phyloP scores from a whole-genome alignment of 768 basidiomycete genomes.

The Leccinum incarnatum region DNA sequence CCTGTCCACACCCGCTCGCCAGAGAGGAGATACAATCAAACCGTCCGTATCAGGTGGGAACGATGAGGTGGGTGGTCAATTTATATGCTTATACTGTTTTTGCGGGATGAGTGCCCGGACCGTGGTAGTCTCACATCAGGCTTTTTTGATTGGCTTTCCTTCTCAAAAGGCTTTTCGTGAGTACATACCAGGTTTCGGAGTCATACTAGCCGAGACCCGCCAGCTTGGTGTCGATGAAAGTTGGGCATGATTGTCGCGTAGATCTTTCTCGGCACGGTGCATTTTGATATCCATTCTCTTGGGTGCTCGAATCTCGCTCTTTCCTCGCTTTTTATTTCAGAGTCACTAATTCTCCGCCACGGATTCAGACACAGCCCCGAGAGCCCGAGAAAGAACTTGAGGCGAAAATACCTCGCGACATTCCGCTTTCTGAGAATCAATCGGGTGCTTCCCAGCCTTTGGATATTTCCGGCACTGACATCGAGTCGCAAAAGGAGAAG shows the following conservation, averaged over 20 bases:
- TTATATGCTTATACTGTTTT: background rate
- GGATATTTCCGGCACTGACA: background rate
- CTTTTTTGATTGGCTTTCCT: background rate
- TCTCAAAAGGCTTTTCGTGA: background rate
- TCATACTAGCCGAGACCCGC: background rate
- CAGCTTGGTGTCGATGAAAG: background rate
- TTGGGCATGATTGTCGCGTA: background rate
- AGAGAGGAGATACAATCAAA: constrained; percentile 21
- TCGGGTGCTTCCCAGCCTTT: background rate
- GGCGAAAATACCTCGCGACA: background rate
- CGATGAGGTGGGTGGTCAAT: constrained; percentile 14
- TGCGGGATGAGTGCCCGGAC: background rate
- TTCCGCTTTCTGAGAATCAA: background rate
- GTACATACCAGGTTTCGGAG: background rate
- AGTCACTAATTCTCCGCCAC: constrained; percentile 7
- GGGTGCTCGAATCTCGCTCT: background rate
- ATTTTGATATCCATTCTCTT: background rate
- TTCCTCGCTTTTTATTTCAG: background rate
- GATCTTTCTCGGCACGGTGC: background rate
- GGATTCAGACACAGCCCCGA: constrained; percentile 3
- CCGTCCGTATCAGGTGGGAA: background rate
- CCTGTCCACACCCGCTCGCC: constrained; percentile 3
- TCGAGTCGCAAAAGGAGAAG: constrained; percentile 2
- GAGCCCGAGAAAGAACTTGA: background rate
- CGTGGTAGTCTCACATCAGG: background rate